phyloP scores from a whole-genome alignment of 805 yeast genomes.

The Teunomyces lycoperdinae region DNA sequence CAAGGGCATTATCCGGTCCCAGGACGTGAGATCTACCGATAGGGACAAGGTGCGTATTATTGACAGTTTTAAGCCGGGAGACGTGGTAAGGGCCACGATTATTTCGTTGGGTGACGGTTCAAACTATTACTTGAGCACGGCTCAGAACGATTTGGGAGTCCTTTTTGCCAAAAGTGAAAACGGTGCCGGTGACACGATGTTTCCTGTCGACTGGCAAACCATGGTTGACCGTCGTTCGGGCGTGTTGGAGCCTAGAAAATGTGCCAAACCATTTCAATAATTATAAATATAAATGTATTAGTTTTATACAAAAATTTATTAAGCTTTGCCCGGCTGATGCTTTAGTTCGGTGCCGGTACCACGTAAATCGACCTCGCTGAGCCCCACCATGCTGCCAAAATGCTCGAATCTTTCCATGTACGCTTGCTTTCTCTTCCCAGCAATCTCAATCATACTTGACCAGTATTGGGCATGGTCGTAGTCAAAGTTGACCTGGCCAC shows the following conservation, averaged over 20 bases:
- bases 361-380: conserved; percentile 80
- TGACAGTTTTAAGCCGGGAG: conserved; percentile 87
- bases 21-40: conserved; percentile 88
- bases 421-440: conserved; percentile 54
- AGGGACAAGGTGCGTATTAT: conserved; percentile 79
- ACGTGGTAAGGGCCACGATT: conserved; percentile 79
- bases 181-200: conserved; percentile 71
- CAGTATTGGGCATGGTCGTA: conserved; percentile 80
- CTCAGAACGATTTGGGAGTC: conserved; percentile 89
- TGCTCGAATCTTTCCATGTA: conserved; percentile 67
- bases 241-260: conserved; percentile 72
- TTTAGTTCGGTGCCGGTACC: conserved; percentile 29
- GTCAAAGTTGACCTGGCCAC: conserved; percentile 81
- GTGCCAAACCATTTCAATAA: conserved; percentile 75
- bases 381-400: conserved; percentile 73
- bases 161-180: conserved; percentile 77
- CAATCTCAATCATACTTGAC: conserved; percentile 63
- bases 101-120: conserved; percentile 92
- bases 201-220: conserved; percentile 93
- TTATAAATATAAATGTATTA: not conserved
- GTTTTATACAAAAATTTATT: not conserved
- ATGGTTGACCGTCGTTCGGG: conserved; percentile 83
- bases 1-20: conserved; percentile 80
- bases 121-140: conserved; percentile 85
- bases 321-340: conserved; percentile 17